Evolutionary conservation across 495 filamentous ascomycete species (phyloP), one percentile per base, ranked within the genome.

Genomic region (Penicillium fimorum): DNA sequence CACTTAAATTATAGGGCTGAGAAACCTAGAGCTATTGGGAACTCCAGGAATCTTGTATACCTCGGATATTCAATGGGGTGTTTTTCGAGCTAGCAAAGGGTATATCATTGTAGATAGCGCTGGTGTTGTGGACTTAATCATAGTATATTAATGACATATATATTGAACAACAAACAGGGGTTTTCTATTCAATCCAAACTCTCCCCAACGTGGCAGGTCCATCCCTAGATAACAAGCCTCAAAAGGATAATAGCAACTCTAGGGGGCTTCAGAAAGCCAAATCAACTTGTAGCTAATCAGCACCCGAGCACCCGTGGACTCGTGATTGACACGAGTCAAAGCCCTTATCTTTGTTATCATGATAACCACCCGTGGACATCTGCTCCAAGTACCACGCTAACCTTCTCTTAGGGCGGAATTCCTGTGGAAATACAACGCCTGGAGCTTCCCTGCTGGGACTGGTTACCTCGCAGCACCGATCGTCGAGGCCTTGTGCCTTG

Each of bases 371-470:
- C 2, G 25, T 25, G 25, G 2, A 25, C 17, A 32, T 15, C 5
- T 38, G 8, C 13, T 25, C 18, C 9, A 38, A 50, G 20, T 33
- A 37, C 24, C 10, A 3, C 45, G 45, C 33, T 50, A 40, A 12
- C 9, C n/a, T 32, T 15, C 18, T 18, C 53, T 43, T n/a, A 10
- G 32, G 12, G 13, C 42, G 27, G 15, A 25, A 29, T 22, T 49
- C 41, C 51, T 58, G 38, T 50, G 52, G 49, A 46, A 48, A 48
- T 52, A 20, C 38, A 46, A 66, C 70, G 72, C 70, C 47, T 70
- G 52, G 29, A 72, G 57, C 56, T 75, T 57, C 70, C 72, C 51
- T 64, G 38, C 46, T 68, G 54, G 63, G 70, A 58, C 60, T 70
- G 52, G 53, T 47, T 53, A 47, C 45, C 47, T 47, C 15, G 35